These are phyloP conservation scores for Actinidia chinensis DNA, from an alignment of 179 eudicot genomes.

Conservation along the genomic window DNA sequence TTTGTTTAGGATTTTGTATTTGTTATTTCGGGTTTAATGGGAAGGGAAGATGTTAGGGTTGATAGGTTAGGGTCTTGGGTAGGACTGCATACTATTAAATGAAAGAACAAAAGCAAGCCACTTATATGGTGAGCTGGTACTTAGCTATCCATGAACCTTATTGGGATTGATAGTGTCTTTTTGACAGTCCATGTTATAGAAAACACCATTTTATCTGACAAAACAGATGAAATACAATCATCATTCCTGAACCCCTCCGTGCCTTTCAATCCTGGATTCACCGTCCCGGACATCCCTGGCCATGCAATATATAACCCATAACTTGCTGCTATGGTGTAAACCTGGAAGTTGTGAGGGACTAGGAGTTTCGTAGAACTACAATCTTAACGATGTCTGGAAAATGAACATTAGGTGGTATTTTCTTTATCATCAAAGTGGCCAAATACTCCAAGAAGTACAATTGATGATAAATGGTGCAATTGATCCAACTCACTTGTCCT, in stretches of 20 bases:
- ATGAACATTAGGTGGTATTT: not conserved
- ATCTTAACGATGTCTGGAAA: not conserved
- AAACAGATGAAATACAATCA: too few relatives aligned
- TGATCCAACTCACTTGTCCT: not conserved
- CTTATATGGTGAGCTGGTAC: not conserved
- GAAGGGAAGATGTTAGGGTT: too few relatives aligned
- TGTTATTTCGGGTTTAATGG: too few relatives aligned
- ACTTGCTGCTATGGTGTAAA: not conserved
- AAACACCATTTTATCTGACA: too few relatives aligned
- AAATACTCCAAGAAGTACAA: not conserved
- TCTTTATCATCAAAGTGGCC: not conserved
- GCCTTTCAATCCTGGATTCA: too few relatives aligned
- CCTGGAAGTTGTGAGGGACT: not conserved
- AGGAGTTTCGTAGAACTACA: not conserved
- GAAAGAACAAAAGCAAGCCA: not conserved
- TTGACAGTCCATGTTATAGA: too few relatives aligned
- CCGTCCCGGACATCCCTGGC: too few relatives aligned
- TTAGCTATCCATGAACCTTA: not conserved
- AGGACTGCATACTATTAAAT: not conserved
- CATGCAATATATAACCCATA: too few relatives aligned
- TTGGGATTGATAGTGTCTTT: not conserved
- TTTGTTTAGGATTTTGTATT: not conserved
- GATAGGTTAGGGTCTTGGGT: not conserved
- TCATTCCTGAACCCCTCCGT: too few relatives aligned
- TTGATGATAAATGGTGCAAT: not conserved